These are phyloP conservation scores for Scenedesmus sp. DNA, from an alignment of 163 green algal species.

Conservation along the genomic window DNA sequence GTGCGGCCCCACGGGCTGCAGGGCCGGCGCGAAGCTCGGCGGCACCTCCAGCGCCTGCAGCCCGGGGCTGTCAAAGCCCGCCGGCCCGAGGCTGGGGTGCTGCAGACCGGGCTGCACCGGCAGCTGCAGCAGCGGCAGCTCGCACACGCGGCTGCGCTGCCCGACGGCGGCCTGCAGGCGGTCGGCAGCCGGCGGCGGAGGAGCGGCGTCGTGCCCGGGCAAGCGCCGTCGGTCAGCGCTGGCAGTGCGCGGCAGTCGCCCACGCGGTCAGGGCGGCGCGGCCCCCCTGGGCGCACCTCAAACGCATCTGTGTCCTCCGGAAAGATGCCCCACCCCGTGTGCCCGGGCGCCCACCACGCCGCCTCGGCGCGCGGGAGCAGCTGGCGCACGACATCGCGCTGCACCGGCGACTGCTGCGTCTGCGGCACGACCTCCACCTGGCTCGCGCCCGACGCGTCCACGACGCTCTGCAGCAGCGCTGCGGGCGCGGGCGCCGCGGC, in stretches of 20 bases:
- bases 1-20: too few species aligned
- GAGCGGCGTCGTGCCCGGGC: neutral
- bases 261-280: neutral
- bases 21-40: too few species aligned
- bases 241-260: conserved; percentile 1
- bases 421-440: conserved; percentile 81
- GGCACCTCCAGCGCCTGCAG: too few species aligned
- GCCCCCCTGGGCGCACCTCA: neutral
- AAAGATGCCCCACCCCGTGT: conserved; percentile 89
- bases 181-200: neutral
- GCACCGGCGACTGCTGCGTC: conserved; percentile 73
- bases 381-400: conserved; percentile 80
- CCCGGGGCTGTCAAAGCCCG: too few species aligned
- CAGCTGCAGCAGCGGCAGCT: neutral
- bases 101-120: too few species aligned
- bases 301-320: conserved; percentile 81
- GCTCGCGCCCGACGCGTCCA: conserved; percentile 2
- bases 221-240: neutral
- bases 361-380: conserved; percentile 77
- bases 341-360: conserved; percentile 80
- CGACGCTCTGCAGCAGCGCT: conserved; percentile 13
- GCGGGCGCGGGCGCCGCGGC: neutral
- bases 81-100: too few species aligned
- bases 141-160: conserved; percentile 7
- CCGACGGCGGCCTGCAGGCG: conserved; percentile 18